Conservation (phyloP, 768 basidiomycete genomes). For the Trichaptum fuscoviolaceum region DNA sequence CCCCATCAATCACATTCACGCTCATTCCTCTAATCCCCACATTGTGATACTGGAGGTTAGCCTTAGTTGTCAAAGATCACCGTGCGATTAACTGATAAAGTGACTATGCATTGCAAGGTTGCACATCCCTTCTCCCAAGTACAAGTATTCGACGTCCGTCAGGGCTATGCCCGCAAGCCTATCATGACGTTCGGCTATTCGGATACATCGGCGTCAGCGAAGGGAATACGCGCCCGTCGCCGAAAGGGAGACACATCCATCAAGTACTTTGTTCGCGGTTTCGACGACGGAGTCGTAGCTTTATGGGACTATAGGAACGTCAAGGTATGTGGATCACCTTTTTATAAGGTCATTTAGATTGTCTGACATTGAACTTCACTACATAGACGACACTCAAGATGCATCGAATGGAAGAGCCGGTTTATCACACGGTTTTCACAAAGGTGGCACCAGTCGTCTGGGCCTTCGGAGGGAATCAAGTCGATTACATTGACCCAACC, state of each 20-base stretch:
- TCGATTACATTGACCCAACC: not conserved
- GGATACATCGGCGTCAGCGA: conserved; percentile 16
- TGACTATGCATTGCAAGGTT: conserved; percentile 30
- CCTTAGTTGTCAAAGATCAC: conserved; percentile 9
- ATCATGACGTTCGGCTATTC: conserved; percentile 42
- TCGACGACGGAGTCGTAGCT: conserved; percentile 36
- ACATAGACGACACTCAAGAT: conserved; percentile 12
- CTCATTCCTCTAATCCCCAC: conserved; percentile 35
- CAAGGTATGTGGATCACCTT: conserved; percentile 30
- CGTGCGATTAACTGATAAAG: conserved; percentile 13
- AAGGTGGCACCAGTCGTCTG: conserved; percentile 4
- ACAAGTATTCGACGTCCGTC: conserved; percentile 42
- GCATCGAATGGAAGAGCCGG: conserved; percentile 27
- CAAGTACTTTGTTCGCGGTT: conserved; percentile 42
- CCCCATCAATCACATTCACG: conserved; percentile 39
- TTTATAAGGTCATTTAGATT: not conserved
- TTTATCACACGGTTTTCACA: conserved; percentile 36
- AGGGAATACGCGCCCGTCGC: conserved; percentile 20
- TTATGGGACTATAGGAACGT: conserved; percentile 48
- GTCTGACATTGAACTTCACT: too few species aligned
- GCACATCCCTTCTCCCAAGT: conserved; percentile 46
- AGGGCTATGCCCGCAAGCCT: conserved; percentile 33
- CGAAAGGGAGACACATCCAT: conserved; percentile 35
- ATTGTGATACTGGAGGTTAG: conserved; percentile 45
- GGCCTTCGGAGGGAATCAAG: not conserved